These are phyloP conservation scores for Punica granatum DNA, from an alignment of 345 rosid species.

Conservation along the genomic window DNA sequence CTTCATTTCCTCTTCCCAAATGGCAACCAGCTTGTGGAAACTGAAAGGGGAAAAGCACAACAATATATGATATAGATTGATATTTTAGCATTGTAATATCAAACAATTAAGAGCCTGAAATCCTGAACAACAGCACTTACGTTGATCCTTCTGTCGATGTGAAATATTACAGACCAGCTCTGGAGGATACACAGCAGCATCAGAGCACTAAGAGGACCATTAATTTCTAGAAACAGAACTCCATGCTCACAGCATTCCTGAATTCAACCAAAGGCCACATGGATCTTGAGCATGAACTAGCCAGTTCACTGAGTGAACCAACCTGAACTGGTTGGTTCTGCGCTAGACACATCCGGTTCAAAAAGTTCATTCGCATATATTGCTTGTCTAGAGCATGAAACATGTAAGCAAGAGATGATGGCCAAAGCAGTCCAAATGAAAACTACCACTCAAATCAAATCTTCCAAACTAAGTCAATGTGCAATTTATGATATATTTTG, in stretches of 20 bases:
- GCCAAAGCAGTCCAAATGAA: neutral
- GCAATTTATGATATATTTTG: too few relatives aligned
- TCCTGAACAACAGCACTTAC: neutral
- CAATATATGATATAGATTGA: neutral
- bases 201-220: neutral
- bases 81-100: neutral
- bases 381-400: neutral
- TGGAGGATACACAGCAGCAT: neutral
- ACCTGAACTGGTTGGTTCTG: neutral
- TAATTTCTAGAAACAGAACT: neutral
- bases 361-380: neutral
- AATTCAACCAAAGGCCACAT: neutral
- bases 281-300: neutral
- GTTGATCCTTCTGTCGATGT: neutral
- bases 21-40: conserved; percentile 57
- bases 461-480: too few relatives aligned
- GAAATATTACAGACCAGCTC: too few relatives aligned
- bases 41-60: conserved; percentile 30
- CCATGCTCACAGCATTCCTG: neutral
- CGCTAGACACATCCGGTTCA: neutral
- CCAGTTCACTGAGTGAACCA: neutral
- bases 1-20: conserved; percentile 51
- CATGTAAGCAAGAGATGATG: neutral
- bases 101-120: neutral
- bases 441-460: too few relatives aligned